Conservation (phyloP, 495 filamentous ascomycete species). For the Evansstolkia leycettana region DNA sequence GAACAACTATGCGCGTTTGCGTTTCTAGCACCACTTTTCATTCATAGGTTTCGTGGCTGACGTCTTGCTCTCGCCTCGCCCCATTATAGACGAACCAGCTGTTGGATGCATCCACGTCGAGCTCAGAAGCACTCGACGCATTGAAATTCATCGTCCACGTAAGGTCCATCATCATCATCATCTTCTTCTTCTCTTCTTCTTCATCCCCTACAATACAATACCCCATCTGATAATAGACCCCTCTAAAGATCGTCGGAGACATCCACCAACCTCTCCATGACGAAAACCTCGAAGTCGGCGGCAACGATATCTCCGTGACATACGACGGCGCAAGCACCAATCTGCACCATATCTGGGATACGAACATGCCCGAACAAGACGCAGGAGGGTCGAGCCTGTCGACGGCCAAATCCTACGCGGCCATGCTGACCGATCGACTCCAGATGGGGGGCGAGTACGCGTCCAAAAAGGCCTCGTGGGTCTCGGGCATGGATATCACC, state of each 20-base stretch:
- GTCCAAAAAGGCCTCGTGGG: constrained; percentile 33
- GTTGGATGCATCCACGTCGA: constrained; percentile 10
- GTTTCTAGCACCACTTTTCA: too few species aligned
- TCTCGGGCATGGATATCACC: constrained; percentile 30
- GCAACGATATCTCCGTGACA: constrained; percentile 45
- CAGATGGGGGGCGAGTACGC: constrained; percentile 30
- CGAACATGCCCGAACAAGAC: constrained; percentile 45
- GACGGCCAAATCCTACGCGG: constrained; percentile 21
- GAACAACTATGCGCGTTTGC: constrained; percentile 40
- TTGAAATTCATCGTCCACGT: constrained; percentile 46
- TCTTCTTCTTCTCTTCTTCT: too few species aligned
- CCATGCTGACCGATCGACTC: constrained; percentile 26
- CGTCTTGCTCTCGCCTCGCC: too few species aligned
- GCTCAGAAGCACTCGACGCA: constrained; percentile 16
- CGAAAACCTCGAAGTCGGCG: constrained; percentile 43
- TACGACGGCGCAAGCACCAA: constrained; percentile 43
- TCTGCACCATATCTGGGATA: constrained; percentile 55
- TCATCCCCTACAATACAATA: too few species aligned
- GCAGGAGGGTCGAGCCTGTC: constrained; percentile 26
- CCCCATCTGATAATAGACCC: too few species aligned
- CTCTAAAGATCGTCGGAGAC: constrained; percentile 51
- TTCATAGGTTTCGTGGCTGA: too few species aligned
- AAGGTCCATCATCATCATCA: constrained; percentile 11
- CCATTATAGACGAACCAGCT: constrained; percentile 19
- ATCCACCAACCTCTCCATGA: constrained; percentile 53